Evolutionary conservation across 164 flowering plant species (phyloP), one percentile per base, ranked within the genome.

Genomic region (Chimonanthus praecox): DNA sequence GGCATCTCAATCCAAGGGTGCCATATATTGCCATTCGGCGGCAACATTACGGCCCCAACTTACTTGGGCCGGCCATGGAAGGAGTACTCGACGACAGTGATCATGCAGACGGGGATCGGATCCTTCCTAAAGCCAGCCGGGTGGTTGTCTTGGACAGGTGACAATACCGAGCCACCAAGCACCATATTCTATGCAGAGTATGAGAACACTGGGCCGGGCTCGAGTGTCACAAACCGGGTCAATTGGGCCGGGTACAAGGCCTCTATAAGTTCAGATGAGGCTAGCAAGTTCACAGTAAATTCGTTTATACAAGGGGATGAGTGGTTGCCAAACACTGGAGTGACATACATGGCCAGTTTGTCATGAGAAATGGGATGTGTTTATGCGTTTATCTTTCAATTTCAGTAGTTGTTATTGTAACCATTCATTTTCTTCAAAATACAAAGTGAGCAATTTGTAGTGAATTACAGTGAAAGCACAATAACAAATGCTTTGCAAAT

Each of bases 11-110:
- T 94, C 73, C 98, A 89, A 33, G 67, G 72, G 20, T 89, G 87
- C 65, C 71, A 45, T 0, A 54, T 94, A n/a, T 13, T 75, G 2
- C 78, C 90, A 0, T 18, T 64, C 2, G 89, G 76, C 15, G 88
- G 76, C n/a, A 70, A 44, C 0, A 75, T 89, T 7, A 83, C 87
- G 0, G 90, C 87, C 3, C 64, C 67, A 2, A 89, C 92, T 0
- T 94, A 87, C 67, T 80, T 92, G 3, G 98, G 99, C 6, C 62
- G 99, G 80, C 99, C 99, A 0, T 93, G 98, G 99, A 90, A 91
- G 75, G 69, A 78, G 0, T 92, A 62, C 67, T 87, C 99, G 3
- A 90, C 90, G 2, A 93, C 99, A 0, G 81, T 94, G 0, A 70
- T 91, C 66, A 92, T 92, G 93, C 80, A 87, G 79, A 74, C 92